These are phyloP conservation scores for Exophiala mesophila DNA, from an alignment of 2,329 filamentous ascomycete species.

Conservation along the genomic window DNA sequence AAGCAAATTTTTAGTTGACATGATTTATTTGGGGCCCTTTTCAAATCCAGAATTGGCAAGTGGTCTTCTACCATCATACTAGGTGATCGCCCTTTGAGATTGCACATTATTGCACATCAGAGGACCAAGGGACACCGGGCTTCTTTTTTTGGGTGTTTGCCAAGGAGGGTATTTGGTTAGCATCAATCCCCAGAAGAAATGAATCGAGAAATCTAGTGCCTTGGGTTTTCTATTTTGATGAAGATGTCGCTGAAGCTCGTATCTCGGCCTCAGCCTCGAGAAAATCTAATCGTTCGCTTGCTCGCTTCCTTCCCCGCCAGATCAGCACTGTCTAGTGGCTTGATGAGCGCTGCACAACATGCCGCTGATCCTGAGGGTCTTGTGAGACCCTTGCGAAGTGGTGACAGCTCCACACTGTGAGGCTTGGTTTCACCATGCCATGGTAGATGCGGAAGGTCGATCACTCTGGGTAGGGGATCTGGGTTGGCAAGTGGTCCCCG, in stretches of 20 bases:
- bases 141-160: too few species aligned
- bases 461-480: too few species aligned
- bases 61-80: background rate
- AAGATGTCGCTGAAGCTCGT: too few species aligned
- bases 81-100: background rate
- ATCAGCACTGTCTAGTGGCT: background rate
- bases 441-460: too few species aligned
- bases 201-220: too few species aligned
- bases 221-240: too few species aligned
- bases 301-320: background rate
- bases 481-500: too few species aligned
- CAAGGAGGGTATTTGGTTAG: background rate
- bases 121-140: too few species aligned
- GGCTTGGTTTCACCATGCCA: too few species aligned
- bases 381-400: background rate
- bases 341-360: background rate
- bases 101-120: background rate
- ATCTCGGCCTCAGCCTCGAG: too few species aligned
- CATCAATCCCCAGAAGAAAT: background rate
- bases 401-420: too few species aligned
- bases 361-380: background rate
- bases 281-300: background rate
- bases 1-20: background rate
- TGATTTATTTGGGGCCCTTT: background rate
- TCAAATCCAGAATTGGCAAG: background rate